Evolutionary conservation across 1,284 basidiomycete genomes (phyloP), one percentile per base, ranked within the genome.

Genomic region (Ganoderma multipileum): DNA sequence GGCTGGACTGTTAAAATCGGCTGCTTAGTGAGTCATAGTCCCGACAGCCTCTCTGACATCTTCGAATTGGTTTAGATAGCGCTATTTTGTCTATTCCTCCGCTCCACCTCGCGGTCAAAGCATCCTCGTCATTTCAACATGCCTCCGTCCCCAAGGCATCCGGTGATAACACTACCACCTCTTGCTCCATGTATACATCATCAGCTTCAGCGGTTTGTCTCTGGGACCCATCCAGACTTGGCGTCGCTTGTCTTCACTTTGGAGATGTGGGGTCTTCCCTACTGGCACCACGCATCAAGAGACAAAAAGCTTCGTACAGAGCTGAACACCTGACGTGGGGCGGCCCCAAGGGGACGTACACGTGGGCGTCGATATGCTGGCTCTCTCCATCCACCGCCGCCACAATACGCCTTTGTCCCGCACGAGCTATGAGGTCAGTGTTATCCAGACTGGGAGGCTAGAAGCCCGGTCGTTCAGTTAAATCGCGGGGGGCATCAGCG

Each of bases 401-500:
- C 18, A 44, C 42, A 47, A 23, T 16, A n/a, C 12, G 26, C 4
- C 26, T 26, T 23, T n/a, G 28, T 14, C 14, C 52, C 52, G 30
- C 52, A 54, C 52, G 14, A 54, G 52, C 52, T 54, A 54, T 54
- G 52, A 54, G 52, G 52, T 54, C 52, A 54, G n/a, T 26, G 26
- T 18, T 18, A 30, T 54, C 52, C 52, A 30, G 18, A 6, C 26
- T 30, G 47, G 26, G 47, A 28, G 28, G 7, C 4, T 0, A 6
- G 14, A 11, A 16, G 52, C 52, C 30, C 26, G 52, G 52, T 54
- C 14, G 52, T 28, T 54, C 52, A 30, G 52, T 54, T 54, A 54
- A 54, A 54, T 54, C 28, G 52, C 52, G 26, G 28, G 52, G 11
- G 16, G 16, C 28, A 18, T 54, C 52, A 7, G 14, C 52, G 16